phyloP scores from a whole-genome alignment of 2,329 filamentous ascomycete species.

The Diaporthe sp. region DNA sequence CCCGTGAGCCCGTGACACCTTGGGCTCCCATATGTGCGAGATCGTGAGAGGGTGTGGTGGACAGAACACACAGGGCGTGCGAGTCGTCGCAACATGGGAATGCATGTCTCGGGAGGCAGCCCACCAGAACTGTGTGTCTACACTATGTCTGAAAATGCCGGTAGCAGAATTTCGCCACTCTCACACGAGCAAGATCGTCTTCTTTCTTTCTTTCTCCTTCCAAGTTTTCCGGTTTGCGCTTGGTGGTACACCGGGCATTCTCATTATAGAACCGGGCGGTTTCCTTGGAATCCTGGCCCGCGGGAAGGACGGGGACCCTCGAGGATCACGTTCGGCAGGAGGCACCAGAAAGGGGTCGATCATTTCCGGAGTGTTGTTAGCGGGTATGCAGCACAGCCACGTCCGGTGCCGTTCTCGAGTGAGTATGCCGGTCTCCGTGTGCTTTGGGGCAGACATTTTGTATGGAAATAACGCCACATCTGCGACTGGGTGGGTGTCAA shows the following conservation, averaged over 20 bases:
- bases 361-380: constrained; percentile 21
- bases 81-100: constrained; percentile 9
- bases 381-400: constrained; percentile 30
- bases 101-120: constrained; percentile 30
- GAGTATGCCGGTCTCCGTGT: fast-evolving
- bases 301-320: constrained; percentile 11
- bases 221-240: not conserved
- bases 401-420: not conserved
- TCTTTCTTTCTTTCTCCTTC: not conserved
- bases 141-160: not conserved
- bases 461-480: not conserved
- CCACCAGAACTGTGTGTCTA: not conserved
- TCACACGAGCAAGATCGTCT: not conserved
- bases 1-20: not conserved
- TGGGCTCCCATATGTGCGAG: not conserved
- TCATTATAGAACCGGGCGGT: constrained; percentile 10
- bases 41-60: not conserved
- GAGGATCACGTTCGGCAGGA: constrained; percentile 1
- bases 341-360: constrained; percentile 31
- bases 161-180: constrained; percentile 15
- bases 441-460: not conserved
- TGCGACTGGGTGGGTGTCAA: not conserved
- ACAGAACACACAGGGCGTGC: not conserved
- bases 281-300: not conserved
- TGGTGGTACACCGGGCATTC: not conserved